A percentile compares a stretch with the other conserved stretches of the same genome.
phyloP scores from a whole-genome alignment of 352 stramenopile species.

The Phytopythium litorale region DNA sequence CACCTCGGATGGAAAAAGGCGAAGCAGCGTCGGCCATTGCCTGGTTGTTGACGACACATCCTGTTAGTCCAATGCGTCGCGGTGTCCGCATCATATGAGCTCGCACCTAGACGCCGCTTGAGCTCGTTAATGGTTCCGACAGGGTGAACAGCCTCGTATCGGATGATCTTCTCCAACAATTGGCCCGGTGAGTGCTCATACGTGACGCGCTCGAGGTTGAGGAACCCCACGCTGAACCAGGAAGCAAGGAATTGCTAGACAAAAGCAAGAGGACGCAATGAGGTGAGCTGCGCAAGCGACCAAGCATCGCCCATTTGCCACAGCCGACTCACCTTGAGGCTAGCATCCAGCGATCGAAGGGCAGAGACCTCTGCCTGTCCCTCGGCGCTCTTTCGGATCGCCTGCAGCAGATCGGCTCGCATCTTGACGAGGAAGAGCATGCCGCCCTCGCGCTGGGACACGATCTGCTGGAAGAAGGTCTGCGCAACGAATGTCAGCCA shows the following conservation, averaged over 20 bases:
- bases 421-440: slow-evolving; percentile 85
- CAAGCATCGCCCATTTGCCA: not conserved
- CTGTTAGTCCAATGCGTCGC: too few relatives aligned
- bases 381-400: slow-evolving; percentile 50
- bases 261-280: not conserved
- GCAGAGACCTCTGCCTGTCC: slow-evolving; percentile 37
- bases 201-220: slow-evolving; percentile 90
- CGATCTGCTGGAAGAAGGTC: slow-evolving; percentile 82
- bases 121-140: slow-evolving; percentile 93
- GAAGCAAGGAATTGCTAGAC: slow-evolving; percentile 80
- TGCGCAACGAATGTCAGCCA: slow-evolving; percentile 10
- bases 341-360: slow-evolving; percentile 65
- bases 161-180: slow-evolving; percentile 95
- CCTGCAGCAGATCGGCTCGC: slow-evolving; percentile 60
- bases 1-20: slow-evolving; percentile 93
- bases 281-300: not conserved
- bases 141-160: slow-evolving; percentile 94
- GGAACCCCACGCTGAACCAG: slow-evolving; percentile 92
- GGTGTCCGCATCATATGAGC: not conserved
- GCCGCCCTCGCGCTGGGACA: slow-evolving; percentile 72
- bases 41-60: slow-evolving; percentile 9
- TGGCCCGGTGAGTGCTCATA: slow-evolving; percentile 90
- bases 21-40: slow-evolving; percentile 86
- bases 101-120: slow-evolving; percentile 80
- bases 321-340: slow-evolving; percentile 48